These are phyloP conservation scores for Aspergillus proliferans DNA, from an alignment of 2,329 filamentous ascomycete genomes.

Conservation along the genomic window DNA sequence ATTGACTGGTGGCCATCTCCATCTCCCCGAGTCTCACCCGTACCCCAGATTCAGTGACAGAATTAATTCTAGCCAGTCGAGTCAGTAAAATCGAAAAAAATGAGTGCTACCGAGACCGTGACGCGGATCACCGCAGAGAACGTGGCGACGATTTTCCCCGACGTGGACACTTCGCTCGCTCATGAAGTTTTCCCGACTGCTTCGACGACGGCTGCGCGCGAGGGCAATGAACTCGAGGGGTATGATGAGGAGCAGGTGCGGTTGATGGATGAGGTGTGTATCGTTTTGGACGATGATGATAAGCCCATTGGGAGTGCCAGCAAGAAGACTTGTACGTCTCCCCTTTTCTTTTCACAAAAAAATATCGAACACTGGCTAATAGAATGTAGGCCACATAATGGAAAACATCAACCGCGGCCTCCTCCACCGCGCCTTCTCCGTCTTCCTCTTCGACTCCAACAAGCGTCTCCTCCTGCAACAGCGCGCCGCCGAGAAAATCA, in stretches of 20 bases:
- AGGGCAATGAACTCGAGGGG: conserved; percentile 68
- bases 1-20: background rate
- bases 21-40: background rate
- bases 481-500: conserved; percentile 94
- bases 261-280: conserved; percentile 98
- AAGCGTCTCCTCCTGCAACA: conserved; percentile 93
- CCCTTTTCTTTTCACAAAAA: background rate
- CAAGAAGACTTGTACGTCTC: conserved; percentile 85
- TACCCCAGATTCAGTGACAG: background rate
- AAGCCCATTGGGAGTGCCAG: conserved; percentile 88
- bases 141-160: conserved; percentile 81
- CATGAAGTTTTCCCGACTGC: conserved; percentile 44
- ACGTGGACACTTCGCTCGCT: conserved; percentile 60
- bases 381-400: conserved; percentile 78
- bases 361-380: background rate
- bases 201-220: conserved; percentile 34
- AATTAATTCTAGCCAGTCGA: background rate
- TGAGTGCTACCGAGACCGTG: conserved; percentile 45
- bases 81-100: conserved; percentile 12
- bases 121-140: conserved; percentile 73
- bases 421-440: conserved; percentile 93
- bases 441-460: conserved; percentile 93
- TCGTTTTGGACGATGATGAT: conserved; percentile 89
- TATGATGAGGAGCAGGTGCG: conserved; percentile 98
- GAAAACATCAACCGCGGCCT: conserved; percentile 95